Conservation (phyloP, 139 green algal species). For the Coccomyxa sp. region DNA sequence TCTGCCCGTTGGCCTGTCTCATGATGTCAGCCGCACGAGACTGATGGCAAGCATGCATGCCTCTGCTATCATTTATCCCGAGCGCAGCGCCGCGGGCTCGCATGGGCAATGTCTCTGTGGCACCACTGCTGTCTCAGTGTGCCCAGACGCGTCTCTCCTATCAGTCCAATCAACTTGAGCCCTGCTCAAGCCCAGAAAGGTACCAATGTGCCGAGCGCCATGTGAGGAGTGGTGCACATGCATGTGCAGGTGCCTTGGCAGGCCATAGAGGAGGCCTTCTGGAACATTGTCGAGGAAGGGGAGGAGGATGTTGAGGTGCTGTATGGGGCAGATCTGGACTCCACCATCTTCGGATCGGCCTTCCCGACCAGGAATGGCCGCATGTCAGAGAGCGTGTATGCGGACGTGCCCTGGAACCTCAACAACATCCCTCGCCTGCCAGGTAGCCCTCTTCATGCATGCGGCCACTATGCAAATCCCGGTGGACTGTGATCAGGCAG, state of each 20-base stretch:
- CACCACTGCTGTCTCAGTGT: neutral
- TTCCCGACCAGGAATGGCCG: constrained; percentile 39
- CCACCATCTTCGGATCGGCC: constrained; percentile 42
- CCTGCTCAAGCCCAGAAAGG: neutral
- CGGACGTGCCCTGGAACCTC: constrained; percentile 66
- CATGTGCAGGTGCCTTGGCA: constrained; percentile 23
- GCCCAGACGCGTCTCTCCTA: neutral
- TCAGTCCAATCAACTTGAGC: neutral
- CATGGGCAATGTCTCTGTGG: no score
- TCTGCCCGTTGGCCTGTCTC: no score
- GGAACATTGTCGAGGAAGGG: constrained; percentile 81
- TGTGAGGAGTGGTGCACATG: neutral
- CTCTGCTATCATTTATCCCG: no score
- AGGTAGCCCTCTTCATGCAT: no score
- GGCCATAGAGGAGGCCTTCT: constrained; percentile 86
- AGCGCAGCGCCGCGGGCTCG: no score
- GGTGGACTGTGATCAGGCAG: no score
- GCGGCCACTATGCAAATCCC: no score
- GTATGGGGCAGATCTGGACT: constrained; percentile 73
- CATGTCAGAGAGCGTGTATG: constrained; percentile 25
- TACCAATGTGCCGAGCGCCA: neutral
- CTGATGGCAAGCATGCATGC: no score
- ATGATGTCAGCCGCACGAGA: no score
- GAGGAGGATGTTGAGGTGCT: constrained; percentile 78
- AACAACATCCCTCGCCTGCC: constrained; percentile 57